These are phyloP conservation scores for Alternaria dauci DNA, from an alignment of 2,329 filamentous ascomycete genomes.

Conservation along the genomic window DNA sequence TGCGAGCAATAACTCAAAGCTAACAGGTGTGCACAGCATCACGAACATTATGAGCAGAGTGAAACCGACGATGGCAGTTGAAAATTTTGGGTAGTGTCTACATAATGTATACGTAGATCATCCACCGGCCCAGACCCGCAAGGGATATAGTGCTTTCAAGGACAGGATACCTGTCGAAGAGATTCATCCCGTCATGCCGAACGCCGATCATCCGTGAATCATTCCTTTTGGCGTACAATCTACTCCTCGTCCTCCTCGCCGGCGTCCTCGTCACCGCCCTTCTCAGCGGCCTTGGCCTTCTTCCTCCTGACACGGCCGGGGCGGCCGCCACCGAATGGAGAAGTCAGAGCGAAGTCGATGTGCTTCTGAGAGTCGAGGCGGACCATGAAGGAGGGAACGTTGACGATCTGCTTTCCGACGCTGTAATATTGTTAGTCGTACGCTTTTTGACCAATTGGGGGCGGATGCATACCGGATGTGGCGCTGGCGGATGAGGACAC, in stretches of 20 bases:
- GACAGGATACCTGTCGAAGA: conserved; percentile 39
- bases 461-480: conserved; percentile 77
- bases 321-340: conserved; percentile 96
- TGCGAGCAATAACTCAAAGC: neutral
- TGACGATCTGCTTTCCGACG: conserved; percentile 99
- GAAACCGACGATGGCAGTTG: conserved; percentile 41
- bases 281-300: conserved; percentile 97
- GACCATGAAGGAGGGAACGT: conserved; percentile 99
- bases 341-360: conserved; percentile 98
- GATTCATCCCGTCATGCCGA: conserved; percentile 49
- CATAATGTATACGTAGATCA: conserved; percentile 37
- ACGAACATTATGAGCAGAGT: neutral
- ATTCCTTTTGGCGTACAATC: conserved; percentile 38
- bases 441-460: neutral
- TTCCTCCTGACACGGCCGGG: conserved; percentile 98
- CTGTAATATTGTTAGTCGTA: conserved; percentile 54
- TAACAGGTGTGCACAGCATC: neutral
- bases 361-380: conserved; percentile 99
- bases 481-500: conserved; percentile 99
- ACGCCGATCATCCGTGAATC: conserved; percentile 49
- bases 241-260: conserved; percentile 87
- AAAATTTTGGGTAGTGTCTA: conserved; percentile 46
- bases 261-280: conserved; percentile 78
- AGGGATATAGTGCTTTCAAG: conserved; percentile 44
- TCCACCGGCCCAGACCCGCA: conserved; percentile 39